phyloP scores from a whole-genome alignment of 495 filamentous ascomycete species.

The Aspergillus wentii region DNA sequence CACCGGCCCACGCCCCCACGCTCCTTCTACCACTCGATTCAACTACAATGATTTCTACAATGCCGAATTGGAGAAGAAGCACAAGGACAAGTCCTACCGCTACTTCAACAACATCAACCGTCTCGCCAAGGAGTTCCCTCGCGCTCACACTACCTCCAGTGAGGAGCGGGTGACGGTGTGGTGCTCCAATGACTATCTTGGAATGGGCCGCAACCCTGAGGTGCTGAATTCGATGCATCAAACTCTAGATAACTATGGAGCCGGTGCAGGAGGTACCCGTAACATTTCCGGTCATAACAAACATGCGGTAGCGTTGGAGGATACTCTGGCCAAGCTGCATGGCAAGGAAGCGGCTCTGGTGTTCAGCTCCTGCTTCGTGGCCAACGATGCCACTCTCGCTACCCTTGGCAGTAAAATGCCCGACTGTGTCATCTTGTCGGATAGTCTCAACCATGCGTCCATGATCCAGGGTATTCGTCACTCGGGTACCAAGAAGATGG shows the following conservation, averaged over 20 bases:
- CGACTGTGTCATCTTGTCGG: constrained; percentile 91
- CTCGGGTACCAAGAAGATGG: constrained; percentile 91
- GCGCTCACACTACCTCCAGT: constrained; percentile 79
- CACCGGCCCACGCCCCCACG: constrained; percentile 34
- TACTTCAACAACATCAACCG: constrained; percentile 99
- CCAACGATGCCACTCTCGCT: constrained; percentile 95
- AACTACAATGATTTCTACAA: constrained; percentile 90
- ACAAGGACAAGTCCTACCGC: constrained; percentile 98
- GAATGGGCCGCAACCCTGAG: constrained; percentile 88
- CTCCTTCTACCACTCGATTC: constrained; percentile 56
- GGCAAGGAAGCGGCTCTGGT: constrained; percentile 90
- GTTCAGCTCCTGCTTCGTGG: constrained; percentile 95
- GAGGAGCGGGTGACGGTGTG: constrained; percentile 95
- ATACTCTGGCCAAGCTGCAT: constrained; percentile 79
- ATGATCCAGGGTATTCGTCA: constrained; percentile 99
- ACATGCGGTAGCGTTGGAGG: constrained; percentile 84
- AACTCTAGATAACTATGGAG: constrained; percentile 90
- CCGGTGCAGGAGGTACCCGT: constrained; percentile 89
- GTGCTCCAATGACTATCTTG: constrained; percentile 98
- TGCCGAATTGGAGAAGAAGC: constrained; percentile 90
- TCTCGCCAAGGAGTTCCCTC: constrained; percentile 91
- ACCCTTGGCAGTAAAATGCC: constrained; percentile 95
- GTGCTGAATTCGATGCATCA: constrained; percentile 91
- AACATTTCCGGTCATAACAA: constrained; percentile 98
- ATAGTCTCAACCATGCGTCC: constrained; percentile 93